Base-by-base conservation (phyloP, 202 grass and related monocot genomes). In the Schoenoplectus tabernaemontani region DNA sequence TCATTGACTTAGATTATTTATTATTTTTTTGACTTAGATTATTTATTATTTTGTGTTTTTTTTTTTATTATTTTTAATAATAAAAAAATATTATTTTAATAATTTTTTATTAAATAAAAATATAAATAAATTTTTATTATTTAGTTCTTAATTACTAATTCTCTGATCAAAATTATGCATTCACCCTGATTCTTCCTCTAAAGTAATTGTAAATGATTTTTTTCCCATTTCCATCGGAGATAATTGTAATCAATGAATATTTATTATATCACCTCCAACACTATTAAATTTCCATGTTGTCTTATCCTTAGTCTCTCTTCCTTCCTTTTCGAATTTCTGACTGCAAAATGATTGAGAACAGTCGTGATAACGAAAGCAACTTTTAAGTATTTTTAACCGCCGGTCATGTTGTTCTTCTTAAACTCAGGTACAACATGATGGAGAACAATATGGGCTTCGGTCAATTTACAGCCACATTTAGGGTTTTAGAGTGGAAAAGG, bases 371-470 rank as follows among this genome's bases (percentile, higher is more conserved):
- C 9, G 3, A 54, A 33, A n/a, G 5, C 26, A 33, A 33, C 28
- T 1, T 20, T 0, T 53, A 32, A 51, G 41, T 39, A 22, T 44
- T 26, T 24, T 24, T 48, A 53, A 72, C 68, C 23, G 13, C 46
- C 70, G n/a, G 53, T 30, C 6, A 1, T 42, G 8, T 75, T 75
- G 42, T 51, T 19, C n/a, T n/a, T n/a, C n/a, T n/a, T n/a, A n/a
- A n/a, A n/a, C 11, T 64, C 46, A 80, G 78, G 26, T 93, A 93
- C 88, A 85, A 93, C 83, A 91, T 93, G 91, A 90, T 86, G 84
- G 86, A 93, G 81, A 93, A 93, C 91, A 93, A 93, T 78, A 93
- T 93, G 91, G 91, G 91, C 11, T 93, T 93, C 73, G 83, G 86
- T 59, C 3, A 13, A 58, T 93, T 93, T 79, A 86, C 88, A 65